Base-by-base conservation (phyloP, 768 basidiomycete species). In the Mycena rosella region DNA sequence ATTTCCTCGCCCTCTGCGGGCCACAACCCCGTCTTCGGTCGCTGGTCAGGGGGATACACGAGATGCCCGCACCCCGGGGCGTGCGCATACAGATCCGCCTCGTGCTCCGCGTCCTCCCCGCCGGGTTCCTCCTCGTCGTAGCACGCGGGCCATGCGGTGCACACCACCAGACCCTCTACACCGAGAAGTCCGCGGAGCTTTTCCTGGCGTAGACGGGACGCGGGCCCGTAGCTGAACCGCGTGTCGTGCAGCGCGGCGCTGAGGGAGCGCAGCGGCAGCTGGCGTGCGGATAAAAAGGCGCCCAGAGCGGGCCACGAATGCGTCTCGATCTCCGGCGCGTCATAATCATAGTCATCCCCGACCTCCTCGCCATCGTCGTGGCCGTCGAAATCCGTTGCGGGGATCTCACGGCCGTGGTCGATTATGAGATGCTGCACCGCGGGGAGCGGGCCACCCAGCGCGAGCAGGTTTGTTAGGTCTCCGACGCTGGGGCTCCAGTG, bases 371-470 rank as follows among this genome's bases (percentile, higher is more conserved):
- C 54, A 15, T 42, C 54, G 17, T 47, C 47, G 29, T 42, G 24
- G 10, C 22, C 60, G 32, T 30, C 49, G 14, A 14, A 22, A 30
- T 44, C 42, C 10, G 53, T 27, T 5, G 27, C 14, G 29, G 55
- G 26, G 27, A 65, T 29, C n/a, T 65, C 64, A 15, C 29, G 13
- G 22, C 64, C 64, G 30, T 59, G 49, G 40, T 65, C 64, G 49
- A 65, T 14, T 27, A 65, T 65, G 49, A 65, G 64, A 30, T 65
- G 64, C 49, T 53, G 64, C n/a, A 65, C 38, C 17, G n/a, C 32
- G 5, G 64, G 49, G 5, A 59, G n/a, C 14, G 34, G 51, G 3
- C 44, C 45, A 47, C 38, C 38, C 4, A 55, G 38, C 8, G n/a
- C 22, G 49, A 59, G 64, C 38, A 65, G 56, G 14, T 40, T 26